These are phyloP conservation scores for Aspergillus campestris DNA, from an alignment of 495 filamentous ascomycete genomes.

Conservation along the genomic window DNA sequence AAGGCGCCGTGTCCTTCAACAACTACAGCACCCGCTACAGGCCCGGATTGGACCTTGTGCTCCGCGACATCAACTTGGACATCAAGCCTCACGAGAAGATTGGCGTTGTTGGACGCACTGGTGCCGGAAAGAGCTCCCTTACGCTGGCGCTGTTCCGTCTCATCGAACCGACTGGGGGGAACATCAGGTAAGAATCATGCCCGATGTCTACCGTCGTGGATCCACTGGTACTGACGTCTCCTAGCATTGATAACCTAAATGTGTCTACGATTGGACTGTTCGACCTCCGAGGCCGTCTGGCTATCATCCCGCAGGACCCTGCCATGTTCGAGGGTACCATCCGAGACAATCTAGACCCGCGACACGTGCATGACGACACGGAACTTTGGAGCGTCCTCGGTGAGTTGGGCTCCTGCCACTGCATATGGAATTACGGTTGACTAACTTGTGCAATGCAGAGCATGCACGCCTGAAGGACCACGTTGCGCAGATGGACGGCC, in stretches of 20 bases:
- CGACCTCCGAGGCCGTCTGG: constrained; percentile 81
- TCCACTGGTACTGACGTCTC: constrained; percentile 12
- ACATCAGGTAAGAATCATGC: constrained; percentile 48
- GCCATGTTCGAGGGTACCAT: constrained; percentile 95
- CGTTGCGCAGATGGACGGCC: constrained; percentile 77
- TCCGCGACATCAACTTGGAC: constrained; percentile 83
- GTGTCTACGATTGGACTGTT: constrained; percentile 84
- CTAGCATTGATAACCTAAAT: constrained; percentile 74
- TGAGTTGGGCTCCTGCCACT: constrained; percentile 37
- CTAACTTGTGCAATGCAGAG: constrained; percentile 44
- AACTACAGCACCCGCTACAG: constrained; percentile 94
- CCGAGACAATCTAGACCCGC: constrained; percentile 93
- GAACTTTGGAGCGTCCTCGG: constrained; percentile 96
- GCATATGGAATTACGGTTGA: constrained; percentile 1
- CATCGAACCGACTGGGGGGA: constrained; percentile 74
- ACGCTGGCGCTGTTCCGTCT: constrained; percentile 93
- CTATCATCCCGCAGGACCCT: constrained; percentile 98
- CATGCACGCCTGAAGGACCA: constrained; percentile 92
- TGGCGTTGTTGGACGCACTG: constrained; percentile 92
- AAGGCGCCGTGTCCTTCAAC: constrained; percentile 83
- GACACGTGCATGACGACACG: constrained; percentile 91
- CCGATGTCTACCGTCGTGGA: not conserved
- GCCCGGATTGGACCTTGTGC: constrained; percentile 76
- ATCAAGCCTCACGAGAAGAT: constrained; percentile 97
- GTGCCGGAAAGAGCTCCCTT: constrained; percentile 92